Percentiles rank a stretch among this genome's conserved stretches.
These are phyloP conservation scores for Phytophthora sp. DNA, from an alignment of 352 stramenopile species.

Conservation along the genomic window DNA sequence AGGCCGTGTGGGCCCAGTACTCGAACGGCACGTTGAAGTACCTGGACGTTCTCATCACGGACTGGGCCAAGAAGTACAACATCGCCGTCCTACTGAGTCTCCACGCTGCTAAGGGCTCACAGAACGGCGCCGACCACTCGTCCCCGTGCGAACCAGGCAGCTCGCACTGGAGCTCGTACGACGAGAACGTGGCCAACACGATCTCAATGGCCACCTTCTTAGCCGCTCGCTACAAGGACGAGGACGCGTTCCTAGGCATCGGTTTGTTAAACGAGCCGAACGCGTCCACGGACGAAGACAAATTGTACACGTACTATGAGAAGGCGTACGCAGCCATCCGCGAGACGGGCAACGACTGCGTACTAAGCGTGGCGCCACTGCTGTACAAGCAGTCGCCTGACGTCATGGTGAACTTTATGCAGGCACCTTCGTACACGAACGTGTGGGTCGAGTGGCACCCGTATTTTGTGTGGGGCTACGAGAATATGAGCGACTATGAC, in stretches of 20 bases:
- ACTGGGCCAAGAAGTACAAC: constrained; percentile 52
- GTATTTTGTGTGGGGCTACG: constrained; percentile 85
- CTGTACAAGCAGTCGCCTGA: constrained; percentile 61
- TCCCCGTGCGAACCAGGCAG: constrained; percentile 48
- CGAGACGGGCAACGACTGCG: constrained; percentile 62
- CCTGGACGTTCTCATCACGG: constrained; percentile 47
- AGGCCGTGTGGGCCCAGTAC: constrained; percentile 52
- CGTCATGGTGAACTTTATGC: constrained; percentile 57
- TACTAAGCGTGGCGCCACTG: constrained; percentile 60
- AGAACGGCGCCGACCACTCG: constrained; percentile 83
- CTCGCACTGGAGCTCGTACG: constrained; percentile 54
- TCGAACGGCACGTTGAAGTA: constrained; percentile 49
- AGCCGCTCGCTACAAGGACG: constrained; percentile 63
- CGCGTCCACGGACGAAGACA: constrained; percentile 43
- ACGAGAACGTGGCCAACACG: constrained; percentile 69
- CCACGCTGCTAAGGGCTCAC: constrained; percentile 76
- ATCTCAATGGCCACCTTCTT: constrained; percentile 55
- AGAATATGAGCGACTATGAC: constrained; percentile 52
- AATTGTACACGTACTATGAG: constrained; percentile 78
- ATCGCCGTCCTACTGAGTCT: constrained; percentile 73
- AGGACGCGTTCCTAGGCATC: constrained; percentile 73
- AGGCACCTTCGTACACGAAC: constrained; percentile 53
- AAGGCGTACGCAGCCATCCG: constrained; percentile 69
- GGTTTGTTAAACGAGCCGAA: constrained; percentile 73
- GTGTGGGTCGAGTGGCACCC: constrained; percentile 86